Evolutionary conservation across 441 rosid genomes (phyloP).

Genomic region (Raphanus hybrid): DNA sequence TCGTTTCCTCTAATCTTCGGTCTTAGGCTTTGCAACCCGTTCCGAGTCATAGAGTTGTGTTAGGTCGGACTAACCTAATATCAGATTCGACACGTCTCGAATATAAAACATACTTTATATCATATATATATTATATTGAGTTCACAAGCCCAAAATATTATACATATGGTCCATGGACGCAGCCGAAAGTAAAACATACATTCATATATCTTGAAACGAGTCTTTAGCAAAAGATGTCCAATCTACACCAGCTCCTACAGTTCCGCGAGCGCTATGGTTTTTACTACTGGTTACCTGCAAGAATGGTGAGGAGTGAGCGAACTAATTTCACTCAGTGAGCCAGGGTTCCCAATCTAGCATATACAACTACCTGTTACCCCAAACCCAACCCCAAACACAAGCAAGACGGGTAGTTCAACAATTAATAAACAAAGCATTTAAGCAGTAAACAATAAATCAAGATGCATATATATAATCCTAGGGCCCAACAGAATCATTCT

Average conservation of each 20-base stretch:
- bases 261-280: no score
- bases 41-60: not conserved
- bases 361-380: no score
- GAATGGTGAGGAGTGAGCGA: no score
- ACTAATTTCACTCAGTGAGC: no score
- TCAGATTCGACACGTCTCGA: not conserved
- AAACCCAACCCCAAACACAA: no score
- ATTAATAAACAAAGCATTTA: no score
- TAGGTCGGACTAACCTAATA: not conserved
- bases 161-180: not conserved
- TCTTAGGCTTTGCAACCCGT: not conserved
- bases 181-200: not conserved
- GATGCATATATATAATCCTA: no score
- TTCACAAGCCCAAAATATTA: not conserved
- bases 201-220: not conserved
- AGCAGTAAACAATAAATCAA: no score
- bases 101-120: not conserved
- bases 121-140: not conserved
- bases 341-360: no score
- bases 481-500: not conserved
- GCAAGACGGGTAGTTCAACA: no score
- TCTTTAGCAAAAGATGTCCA: not conserved
- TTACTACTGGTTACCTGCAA: no score
- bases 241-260: no score
- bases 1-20: not conserved